Conservation (phyloP, 2,329 filamentous ascomycete species). For the Penicillium sp. region DNA sequence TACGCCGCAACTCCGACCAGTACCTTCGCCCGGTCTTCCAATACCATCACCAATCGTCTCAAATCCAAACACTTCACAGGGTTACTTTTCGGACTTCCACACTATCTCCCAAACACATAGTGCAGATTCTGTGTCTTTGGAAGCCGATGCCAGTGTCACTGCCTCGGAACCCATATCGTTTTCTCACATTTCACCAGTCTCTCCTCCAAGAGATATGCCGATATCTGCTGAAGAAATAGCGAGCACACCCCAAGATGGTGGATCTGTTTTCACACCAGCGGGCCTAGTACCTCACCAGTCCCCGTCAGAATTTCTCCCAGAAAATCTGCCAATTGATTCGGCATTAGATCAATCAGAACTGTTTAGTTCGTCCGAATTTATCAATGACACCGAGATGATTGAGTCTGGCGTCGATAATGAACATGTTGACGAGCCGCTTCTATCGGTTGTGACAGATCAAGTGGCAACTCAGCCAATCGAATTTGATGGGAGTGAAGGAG, state of each 20-base stretch:
- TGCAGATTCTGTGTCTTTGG: neutral
- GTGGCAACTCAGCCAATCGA: neutral
- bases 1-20: slow-evolving; percentile 40
- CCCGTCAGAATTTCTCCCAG: neutral
- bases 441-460: neutral
- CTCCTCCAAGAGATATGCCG: neutral
- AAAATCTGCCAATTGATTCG: neutral
- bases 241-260: neutral
- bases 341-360: neutral
- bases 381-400: neutral
- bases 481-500: neutral
- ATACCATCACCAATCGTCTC: slow-evolving; percentile 41
- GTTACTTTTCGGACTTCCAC: slow-evolving; percentile 33
- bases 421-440: neutral
- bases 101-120: slow-evolving; percentile 9
- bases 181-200: neutral
- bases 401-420: neutral
- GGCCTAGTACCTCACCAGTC: neutral
- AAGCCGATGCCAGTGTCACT: slow-evolving; percentile 3
- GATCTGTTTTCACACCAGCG: neutral
- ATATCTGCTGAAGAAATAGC: neutral
- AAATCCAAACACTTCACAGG: slow-evolving; percentile 22
- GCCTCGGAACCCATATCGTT: neutral
- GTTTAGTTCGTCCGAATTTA: neutral
- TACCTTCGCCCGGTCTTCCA: slow-evolving; percentile 42